phyloP scores from a whole-genome alignment of 805 yeast genomes.

The Pichia exigua region DNA sequence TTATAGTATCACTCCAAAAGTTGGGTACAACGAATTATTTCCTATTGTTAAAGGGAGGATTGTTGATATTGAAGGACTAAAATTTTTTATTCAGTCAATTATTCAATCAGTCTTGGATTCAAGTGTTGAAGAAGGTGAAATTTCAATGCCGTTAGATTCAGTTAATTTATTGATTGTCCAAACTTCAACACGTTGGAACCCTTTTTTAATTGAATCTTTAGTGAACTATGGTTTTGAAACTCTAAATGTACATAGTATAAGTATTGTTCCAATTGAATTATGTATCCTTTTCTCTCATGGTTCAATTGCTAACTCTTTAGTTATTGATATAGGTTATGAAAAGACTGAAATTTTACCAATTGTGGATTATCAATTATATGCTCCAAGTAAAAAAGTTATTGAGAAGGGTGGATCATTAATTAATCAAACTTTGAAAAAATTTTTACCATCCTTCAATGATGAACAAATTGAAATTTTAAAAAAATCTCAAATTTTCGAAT shows the following conservation, averaged over 20 bases:
- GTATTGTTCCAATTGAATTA: slow-evolving; percentile 58
- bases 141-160: slow-evolving; percentile 22
- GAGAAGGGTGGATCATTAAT: slow-evolving; percentile 60
- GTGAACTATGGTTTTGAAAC: slow-evolving; percentile 71
- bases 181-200: slow-evolving; percentile 63
- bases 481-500: slow-evolving; percentile 68
- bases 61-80: slow-evolving; percentile 60
- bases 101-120: slow-evolving; percentile 40
- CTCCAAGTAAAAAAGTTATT: slow-evolving; percentile 35
- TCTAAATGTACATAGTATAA: slow-evolving; percentile 63
- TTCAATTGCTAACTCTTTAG: slow-evolving; percentile 51
- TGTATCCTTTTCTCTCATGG: slow-evolving; percentile 73
- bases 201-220: slow-evolving; percentile 55
- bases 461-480: slow-evolving; percentile 70
- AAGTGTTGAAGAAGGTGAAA: slow-evolving; percentile 11
- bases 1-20: background rate
- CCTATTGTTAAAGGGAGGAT: slow-evolving; percentile 66
- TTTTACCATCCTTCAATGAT: slow-evolving; percentile 50
- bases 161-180: slow-evolving; percentile 62
- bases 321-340: slow-evolving; percentile 73
- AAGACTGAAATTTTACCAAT: slow-evolving; percentile 75
- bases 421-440: slow-evolving; percentile 41
- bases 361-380: slow-evolving; percentile 59
- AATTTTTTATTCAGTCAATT: slow-evolving; percentile 47
- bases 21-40: slow-evolving; percentile 26